Percentiles rank a stretch among this genome's conserved stretches.
Evolutionary conservation across 2,329 filamentous ascomycete species (phyloP).

Genomic region (Trichoderma harzianum): DNA sequence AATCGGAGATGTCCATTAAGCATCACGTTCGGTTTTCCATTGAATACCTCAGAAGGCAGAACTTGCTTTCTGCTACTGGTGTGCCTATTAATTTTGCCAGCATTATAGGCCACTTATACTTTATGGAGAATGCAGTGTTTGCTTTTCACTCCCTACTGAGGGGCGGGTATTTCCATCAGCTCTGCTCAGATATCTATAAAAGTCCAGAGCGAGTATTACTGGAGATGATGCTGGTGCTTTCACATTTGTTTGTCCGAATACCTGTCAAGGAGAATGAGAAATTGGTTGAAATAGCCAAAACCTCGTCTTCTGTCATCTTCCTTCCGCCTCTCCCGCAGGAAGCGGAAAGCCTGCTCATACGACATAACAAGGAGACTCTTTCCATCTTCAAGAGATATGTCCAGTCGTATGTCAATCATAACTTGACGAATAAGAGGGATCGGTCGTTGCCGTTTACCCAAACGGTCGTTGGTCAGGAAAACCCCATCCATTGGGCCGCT

Average conservation of each 20-base stretch:
- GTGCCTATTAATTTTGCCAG: conserved; percentile 69
- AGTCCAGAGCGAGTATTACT: conserved; percentile 49
- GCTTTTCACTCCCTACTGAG: conserved; percentile 73
- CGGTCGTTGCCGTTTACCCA: conserved; percentile 55
- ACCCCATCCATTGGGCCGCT: background rate
- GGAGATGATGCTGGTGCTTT: conserved; percentile 65
- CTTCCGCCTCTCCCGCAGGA: conserved; percentile 59
- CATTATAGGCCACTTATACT: conserved; percentile 69
- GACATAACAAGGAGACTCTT: conserved; percentile 64
- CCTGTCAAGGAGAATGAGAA: conserved; percentile 43
- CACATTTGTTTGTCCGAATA: conserved; percentile 66
- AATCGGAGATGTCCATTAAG: conserved; percentile 64
- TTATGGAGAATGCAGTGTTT: conserved; percentile 71
- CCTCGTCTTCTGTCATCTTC: conserved; percentile 61
- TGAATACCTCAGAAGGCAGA: conserved; percentile 69
- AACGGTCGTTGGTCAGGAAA: background rate
- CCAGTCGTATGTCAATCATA: conserved; percentile 63
- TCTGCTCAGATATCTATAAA: conserved; percentile 57
- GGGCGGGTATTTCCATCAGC: conserved; percentile 61
- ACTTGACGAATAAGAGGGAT: conserved; percentile 52
- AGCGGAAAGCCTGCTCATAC: conserved; percentile 53
- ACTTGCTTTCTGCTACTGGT: conserved; percentile 59
- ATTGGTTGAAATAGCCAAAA: conserved; percentile 47
- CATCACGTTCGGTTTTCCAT: conserved; percentile 80
- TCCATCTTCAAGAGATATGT: conserved; percentile 67